phyloP scores from a whole-genome alignment of 2,329 filamentous ascomycete genomes.

The Xylariales sp. region DNA sequence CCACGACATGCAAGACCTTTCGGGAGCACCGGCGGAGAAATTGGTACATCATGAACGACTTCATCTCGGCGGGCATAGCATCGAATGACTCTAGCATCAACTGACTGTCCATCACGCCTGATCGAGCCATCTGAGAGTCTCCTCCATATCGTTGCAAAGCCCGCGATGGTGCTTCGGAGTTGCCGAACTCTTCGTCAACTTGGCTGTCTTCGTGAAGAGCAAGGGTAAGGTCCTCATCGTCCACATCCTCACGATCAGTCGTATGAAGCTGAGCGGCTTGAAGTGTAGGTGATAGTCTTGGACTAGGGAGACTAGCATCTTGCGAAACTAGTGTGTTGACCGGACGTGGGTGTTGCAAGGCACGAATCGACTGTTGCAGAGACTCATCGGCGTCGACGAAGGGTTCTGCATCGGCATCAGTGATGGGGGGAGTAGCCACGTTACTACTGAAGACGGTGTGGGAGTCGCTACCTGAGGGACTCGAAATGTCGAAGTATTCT shows the following conservation, averaged over 20 bases:
- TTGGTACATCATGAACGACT: conserved; percentile 96
- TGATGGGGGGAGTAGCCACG: conserved; percentile 71
- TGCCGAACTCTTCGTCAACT: conserved; percentile 29
- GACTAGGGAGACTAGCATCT: conserved; percentile 90
- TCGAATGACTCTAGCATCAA: conserved; percentile 87
- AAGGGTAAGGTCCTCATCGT: conserved; percentile 33
- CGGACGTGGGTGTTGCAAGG: conserved; percentile 43
- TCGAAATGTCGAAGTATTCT: conserved; percentile 41
- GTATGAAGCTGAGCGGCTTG: conserved; percentile 58
- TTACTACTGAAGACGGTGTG: conserved; percentile 58
- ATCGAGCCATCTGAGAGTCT: conserved; percentile 27
- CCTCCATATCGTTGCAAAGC: conserved; percentile 20
- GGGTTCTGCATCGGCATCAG: conserved; percentile 64
- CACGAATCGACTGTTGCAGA: conserved; percentile 40
- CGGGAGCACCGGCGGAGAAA: conserved; percentile 83
- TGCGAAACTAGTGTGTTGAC: conserved; percentile 71
- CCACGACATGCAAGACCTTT: conserved; percentile 82
- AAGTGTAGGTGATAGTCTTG: conserved; percentile 86
- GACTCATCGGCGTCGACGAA: conserved; percentile 48
- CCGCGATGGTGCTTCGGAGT: conserved; percentile 22
- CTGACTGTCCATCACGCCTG: conserved; percentile 70
- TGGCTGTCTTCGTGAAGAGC: conserved; percentile 37
- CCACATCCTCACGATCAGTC: conserved; percentile 33
- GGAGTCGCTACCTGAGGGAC: conserved; percentile 49
- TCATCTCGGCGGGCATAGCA: conserved; percentile 83